A percentile compares a stretch with the other conserved stretches of the same genome.
Conservation (phyloP, 2,329 filamentous ascomycete species). For the Uncinocarpus reesii region DNA sequence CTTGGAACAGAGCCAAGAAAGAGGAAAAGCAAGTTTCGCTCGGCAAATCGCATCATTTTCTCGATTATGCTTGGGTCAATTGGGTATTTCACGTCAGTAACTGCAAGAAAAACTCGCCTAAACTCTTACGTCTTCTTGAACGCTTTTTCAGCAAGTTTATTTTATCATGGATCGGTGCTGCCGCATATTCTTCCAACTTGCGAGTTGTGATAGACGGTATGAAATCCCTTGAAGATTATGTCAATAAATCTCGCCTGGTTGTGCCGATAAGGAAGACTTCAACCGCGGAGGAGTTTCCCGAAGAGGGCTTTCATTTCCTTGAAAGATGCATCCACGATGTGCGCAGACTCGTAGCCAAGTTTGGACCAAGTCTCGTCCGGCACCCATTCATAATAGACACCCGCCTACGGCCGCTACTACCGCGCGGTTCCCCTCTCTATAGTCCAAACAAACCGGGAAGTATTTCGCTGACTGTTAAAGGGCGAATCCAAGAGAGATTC, state of each 20-base stretch:
- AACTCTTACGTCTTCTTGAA: slow-evolving; percentile 3
- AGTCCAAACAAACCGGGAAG: slow-evolving; percentile 10
- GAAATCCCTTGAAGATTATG: slow-evolving; percentile 20
- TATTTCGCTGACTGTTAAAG: slow-evolving; percentile 17
- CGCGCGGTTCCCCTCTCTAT: no score
- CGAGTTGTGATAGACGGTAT: slow-evolving; percentile 23
- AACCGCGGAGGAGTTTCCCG: no score
- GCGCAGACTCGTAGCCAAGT: no score
- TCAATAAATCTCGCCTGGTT: no score
- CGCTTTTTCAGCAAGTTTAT: slow-evolving; percentile 12
- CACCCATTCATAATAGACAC: no score
- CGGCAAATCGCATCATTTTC: slow-evolving; percentile 11
- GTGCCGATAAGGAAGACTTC: no score
- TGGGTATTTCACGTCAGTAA: slow-evolving; percentile 13
- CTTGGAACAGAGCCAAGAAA: background rate
- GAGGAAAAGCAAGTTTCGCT: background rate
- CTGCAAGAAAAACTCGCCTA: background rate
- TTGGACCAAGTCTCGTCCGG: no score
- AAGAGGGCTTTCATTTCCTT: no score
- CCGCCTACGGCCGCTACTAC: no score
- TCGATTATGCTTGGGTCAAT: slow-evolving; percentile 11
- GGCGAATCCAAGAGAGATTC: slow-evolving; percentile 15
- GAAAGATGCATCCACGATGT: no score
- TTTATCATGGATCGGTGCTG: slow-evolving; percentile 28
- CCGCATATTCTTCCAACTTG: slow-evolving; percentile 22